Evolutionary conservation across 768 basidiomycete genomes (phyloP), one percentile per base, ranked within the genome.

Genomic region (Boletus speciosus): DNA sequence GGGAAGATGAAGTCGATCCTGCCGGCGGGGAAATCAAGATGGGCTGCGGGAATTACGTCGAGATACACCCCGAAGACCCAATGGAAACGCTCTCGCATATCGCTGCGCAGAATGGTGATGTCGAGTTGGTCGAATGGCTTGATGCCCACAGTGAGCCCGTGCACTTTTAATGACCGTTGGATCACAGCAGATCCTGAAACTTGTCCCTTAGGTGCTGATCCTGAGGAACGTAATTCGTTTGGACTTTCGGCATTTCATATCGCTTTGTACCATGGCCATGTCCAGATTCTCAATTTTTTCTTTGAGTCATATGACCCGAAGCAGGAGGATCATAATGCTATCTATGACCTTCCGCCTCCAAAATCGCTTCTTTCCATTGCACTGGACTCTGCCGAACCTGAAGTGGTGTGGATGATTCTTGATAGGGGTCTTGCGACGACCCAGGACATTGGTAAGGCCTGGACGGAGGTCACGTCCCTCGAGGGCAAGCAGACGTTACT

Each of bases 11-110:
- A 32, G 85, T 90, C 52, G 86, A 89, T 67, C 83, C 86, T 38
- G 76, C 82, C 9, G 88, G 88, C 45, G 84, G 85, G 31, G 88
- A 90, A 73, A 70, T 85, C 50, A 82, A 81, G 62, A 60, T 67
- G 49, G 82, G 82, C 21, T 79, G 79, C 59, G 78, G 80, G 42
- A 74, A 73, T 48, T 82, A 82, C 60, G 75, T 82, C 43, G 68
- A 75, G 55, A 57, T 37, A 11, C 56, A 58, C 5, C 81, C 81
- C 11, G 61, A 74, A 53, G 86, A 89, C 69, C 75, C 74, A n/a
- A 71, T 73, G 58, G 83, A 90, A 70, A 87, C 87, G 37, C 72
- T 92, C 11, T 67, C 85, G 50, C 89, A 90, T 61, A 86, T 92
- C 52, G 83, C 81, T 47, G 76, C 79, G 3, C 70, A 66, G 51